phyloP scores from a whole-genome alignment of 2,329 filamentous ascomycete genomes.

The Cladorrhinum sp. region DNA sequence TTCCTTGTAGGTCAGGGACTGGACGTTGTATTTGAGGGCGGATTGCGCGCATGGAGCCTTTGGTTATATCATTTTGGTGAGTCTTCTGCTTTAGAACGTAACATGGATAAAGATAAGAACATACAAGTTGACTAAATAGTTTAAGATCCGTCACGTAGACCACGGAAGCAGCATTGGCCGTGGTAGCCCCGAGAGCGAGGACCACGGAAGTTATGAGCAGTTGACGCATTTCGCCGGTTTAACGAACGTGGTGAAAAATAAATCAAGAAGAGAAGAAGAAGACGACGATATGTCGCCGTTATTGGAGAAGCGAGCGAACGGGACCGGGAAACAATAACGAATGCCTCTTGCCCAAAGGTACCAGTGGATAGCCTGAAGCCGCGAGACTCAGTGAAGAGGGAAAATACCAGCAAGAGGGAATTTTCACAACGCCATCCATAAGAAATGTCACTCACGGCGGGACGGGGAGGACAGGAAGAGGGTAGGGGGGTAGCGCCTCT shows the following conservation, averaged over 20 bases:
- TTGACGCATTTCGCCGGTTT: constrained; percentile 19
- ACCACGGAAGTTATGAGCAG: constrained; percentile 4
- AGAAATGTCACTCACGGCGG: background rate
- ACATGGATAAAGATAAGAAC: constrained; percentile 7
- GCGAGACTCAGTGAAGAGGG: background rate
- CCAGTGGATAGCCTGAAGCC: background rate
- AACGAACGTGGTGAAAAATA: constrained; percentile 1
- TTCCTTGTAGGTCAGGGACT: constrained; percentile 39
- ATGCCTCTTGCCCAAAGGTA: background rate
- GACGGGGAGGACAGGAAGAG: background rate
- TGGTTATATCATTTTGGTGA: background rate
- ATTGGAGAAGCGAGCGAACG: constrained; percentile 7
- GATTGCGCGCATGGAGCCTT: constrained; percentile 51
- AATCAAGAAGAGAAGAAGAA: background rate
- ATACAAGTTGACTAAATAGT: constrained; percentile 42
- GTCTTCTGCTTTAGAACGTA: background rate
- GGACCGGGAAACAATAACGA: background rate
- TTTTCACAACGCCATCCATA: background rate
- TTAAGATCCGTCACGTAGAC: constrained; percentile 45
- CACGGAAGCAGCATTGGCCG: constrained; percentile 28
- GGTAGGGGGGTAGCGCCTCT: background rate
- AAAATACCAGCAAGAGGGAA: background rate
- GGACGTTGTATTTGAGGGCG: constrained; percentile 45
- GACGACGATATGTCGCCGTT: background rate
- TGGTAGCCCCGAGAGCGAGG: constrained; percentile 9